These are phyloP conservation scores for Aspergillus sp. DNA, from an alignment of 2,329 filamentous ascomycete genomes.

Conservation along the genomic window DNA sequence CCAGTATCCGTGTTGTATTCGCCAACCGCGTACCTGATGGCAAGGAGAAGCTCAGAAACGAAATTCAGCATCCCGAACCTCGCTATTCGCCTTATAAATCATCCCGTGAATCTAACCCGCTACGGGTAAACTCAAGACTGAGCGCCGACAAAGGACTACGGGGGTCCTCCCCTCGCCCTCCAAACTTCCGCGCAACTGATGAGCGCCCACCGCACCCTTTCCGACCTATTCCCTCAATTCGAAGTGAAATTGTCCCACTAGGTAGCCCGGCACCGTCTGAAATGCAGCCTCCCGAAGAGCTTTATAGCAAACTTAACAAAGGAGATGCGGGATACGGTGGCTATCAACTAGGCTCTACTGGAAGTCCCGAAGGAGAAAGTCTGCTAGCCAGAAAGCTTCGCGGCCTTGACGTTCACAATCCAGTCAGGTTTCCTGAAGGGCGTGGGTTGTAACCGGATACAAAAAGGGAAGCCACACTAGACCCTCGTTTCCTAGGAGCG, in stretches of 20 bases:
- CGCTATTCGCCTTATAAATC: slow-evolving; percentile 83
- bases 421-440: background rate
- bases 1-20: slow-evolving; percentile 90
- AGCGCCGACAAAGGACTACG: slow-evolving; percentile 61
- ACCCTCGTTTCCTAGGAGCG: too few species aligned
- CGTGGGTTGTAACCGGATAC: background rate
- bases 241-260: slow-evolving; percentile 22
- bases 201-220: slow-evolving; percentile 18
- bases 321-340: slow-evolving; percentile 65
- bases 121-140: slow-evolving; percentile 50
- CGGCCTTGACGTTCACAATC: slow-evolving; percentile 55
- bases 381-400: slow-evolving; percentile 69
- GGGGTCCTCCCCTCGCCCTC: slow-evolving; percentile 34
- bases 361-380: slow-evolving; percentile 57
- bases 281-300: slow-evolving; percentile 34
- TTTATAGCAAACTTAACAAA: slow-evolving; percentile 68
- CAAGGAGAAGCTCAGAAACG: slow-evolving; percentile 87
- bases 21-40: slow-evolving; percentile 94
- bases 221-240: slow-evolving; percentile 18
- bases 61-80: slow-evolving; percentile 85
- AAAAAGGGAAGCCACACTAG: background rate
- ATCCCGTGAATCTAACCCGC: slow-evolving; percentile 42
- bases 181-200: background rate
- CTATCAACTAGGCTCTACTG: slow-evolving; percentile 48
- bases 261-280: slow-evolving; percentile 22